Base-by-base conservation (phyloP, 345 rosid species). In the Citrus glauca region DNA sequence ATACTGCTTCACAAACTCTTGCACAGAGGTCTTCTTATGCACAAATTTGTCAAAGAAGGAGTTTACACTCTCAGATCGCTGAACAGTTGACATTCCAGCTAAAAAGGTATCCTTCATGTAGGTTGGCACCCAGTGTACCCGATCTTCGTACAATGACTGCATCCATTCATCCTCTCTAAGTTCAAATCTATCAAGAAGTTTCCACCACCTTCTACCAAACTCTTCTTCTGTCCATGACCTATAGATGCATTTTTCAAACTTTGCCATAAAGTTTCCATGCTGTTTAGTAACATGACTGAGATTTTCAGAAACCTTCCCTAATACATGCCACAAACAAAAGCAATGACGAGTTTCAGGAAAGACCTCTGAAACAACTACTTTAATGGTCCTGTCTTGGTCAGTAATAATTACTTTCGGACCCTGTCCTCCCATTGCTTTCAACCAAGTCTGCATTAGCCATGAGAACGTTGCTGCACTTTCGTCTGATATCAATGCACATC, bases 221-320 rank as follows among this genome's bases (percentile, higher is more conserved):
- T 86, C 89, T 28, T 79, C 87, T 25, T 89, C 86, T 57, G 89
- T 86, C 92, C 92, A 87, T 11, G 92, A 89, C 73, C 87, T 84
- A 78, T 85, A 83, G 78, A 89, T 71, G 77, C 92, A 89, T 77
- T 89, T 89, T 40, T 87, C 88, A 62, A 89, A 89, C 70, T 89
- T 86, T 19, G 78, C 79, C 87, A 79, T 78, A 62, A 89, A 89
- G 53, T 87, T 85, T 9, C 81, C 90, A 40, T 87, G 85, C 73
- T 71, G 80, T 66, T 86, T 87, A 50, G 79, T 83, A 30, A 88
- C 81, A 60, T 85, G 78, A 56, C 79, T 73, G 50, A 87, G 85
- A 78, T 81, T 83, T 66, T 89, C 92, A 22, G 87, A 69, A n/a
- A 87, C 77, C 82, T 82, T 87, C 40, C 84, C 87, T 70, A 87